Evolutionary conservation across 2,329 filamentous ascomycete genomes (phyloP), one percentile per base, ranked within the genome.

Genomic region (Arachnomyces sp.): DNA sequence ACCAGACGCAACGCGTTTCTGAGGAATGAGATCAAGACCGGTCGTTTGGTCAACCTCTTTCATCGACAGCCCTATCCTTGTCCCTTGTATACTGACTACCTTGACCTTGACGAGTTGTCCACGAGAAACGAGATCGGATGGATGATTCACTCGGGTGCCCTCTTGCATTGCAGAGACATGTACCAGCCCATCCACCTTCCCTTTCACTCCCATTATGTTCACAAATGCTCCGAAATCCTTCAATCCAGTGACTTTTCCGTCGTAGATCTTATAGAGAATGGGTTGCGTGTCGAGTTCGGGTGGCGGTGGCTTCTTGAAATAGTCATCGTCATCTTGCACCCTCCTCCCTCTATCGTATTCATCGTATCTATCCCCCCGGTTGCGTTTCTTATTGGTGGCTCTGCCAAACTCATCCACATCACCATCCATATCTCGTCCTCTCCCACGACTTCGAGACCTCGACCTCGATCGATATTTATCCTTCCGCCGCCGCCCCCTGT

Each of bases 201-300:
- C 90, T 52, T 74, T 80, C 1, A 98, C 82, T 13, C 88, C 84
- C 49, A 82, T 76, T n/a, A 98, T 61, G 51, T 93, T 94, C 43
- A 96, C 88, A 61, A 98, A 98, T 0, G 81, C 88, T 8, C 92
- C 92, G 64, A 96, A 98, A 46, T 95, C 87, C 55, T 95, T 96
- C 39, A 98, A 73, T 0, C 89, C 88, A 0, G 87, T 95, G 11
- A 96, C 85, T 54, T 82, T 81, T 1, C 92, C 92, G 47, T 87
- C 77, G 55, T 98, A 98, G 2, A 95, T 68, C 58, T 98, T 98
- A 70, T 81, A 81, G 5, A 93, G 64, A 28, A 89, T 70, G 0
- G 92, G 88, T 31, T 76, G 64, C 38, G 94, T 84, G 60, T 98
- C 92, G 7, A 94, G 59, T 52, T 94, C 86, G 2, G 74, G 76